Percentiles rank a stretch among this genome's conserved stretches.
These are phyloP conservation scores for Annulohypoxylon truncatum DNA, from an alignment of 2,329 filamentous ascomycete genomes.

Conservation along the genomic window DNA sequence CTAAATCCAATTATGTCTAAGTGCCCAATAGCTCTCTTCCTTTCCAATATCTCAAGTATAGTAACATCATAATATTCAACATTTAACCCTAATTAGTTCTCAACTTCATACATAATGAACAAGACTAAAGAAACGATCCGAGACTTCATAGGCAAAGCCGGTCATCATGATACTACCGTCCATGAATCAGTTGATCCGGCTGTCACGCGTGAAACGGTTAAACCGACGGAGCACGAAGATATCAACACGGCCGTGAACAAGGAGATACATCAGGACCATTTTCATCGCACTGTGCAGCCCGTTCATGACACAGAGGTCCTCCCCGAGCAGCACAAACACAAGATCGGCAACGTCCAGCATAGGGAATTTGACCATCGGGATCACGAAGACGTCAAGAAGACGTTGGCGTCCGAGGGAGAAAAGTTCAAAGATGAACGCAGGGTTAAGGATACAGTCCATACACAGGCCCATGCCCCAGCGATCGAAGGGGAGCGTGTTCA, in stretches of 20 bases:
- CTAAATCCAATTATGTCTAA: too few species aligned
- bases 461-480: constrained; percentile 58
- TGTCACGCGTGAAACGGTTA: constrained; percentile 70
- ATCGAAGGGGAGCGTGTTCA: constrained; percentile 72
- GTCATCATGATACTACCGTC: constrained; percentile 77
- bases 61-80: too few species aligned
- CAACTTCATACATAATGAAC: constrained; percentile 62
- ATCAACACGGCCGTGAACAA: constrained; percentile 71
- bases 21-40: too few species aligned
- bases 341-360: constrained; percentile 68
- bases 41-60: too few species aligned
- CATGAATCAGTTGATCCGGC: constrained; percentile 72
- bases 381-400: constrained; percentile 57
- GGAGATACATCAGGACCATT: constrained; percentile 78
- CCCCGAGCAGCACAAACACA: constrained; percentile 72
- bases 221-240: constrained; percentile 71
- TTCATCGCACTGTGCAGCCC: constrained; percentile 77
- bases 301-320: constrained; percentile 54
- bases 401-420: constrained; percentile 64
- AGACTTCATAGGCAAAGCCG: constrained; percentile 69
- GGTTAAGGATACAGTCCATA: constrained; percentile 61
- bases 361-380: constrained; percentile 71
- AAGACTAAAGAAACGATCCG: constrained; percentile 72
- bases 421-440: constrained; percentile 64
- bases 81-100: too few species aligned